phyloP scores from a whole-genome alignment of 1,139 yeast species.

The Insectozyma bohioensis region DNA sequence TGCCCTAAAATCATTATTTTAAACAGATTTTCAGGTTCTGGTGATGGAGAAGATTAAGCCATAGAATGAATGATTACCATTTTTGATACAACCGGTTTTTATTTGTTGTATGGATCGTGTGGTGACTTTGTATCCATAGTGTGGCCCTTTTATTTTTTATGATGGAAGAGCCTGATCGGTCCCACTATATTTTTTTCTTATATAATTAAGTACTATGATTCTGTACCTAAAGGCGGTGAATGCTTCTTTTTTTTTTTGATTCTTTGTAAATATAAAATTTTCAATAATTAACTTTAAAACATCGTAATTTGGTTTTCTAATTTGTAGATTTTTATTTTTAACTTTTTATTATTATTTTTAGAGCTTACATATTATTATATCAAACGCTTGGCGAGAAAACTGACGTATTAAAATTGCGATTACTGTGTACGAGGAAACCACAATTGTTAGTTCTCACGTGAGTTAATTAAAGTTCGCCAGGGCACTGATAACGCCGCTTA shows the following conservation, averaged over 20 bases:
- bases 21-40: constrained; percentile 65
- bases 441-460: too few species aligned
- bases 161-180: constrained; percentile 11
- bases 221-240: neutral
- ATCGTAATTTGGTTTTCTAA: neutral
- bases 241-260: too few species aligned
- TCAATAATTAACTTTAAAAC: too few species aligned
- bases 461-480: too few species aligned
- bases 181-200: constrained; percentile 12
- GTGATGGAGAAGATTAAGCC: constrained; percentile 69
- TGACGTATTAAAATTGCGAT: too few species aligned
- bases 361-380: too few species aligned
- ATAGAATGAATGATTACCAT: constrained; percentile 27
- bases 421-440: too few species aligned
- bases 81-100: constrained; percentile 41
- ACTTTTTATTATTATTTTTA: too few species aligned
- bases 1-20: constrained; percentile 59
- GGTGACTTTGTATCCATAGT: constrained; percentile 27
- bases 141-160: constrained; percentile 15
- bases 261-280: too few species aligned
- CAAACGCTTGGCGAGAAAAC: too few species aligned
- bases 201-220: neutral
- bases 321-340: too few species aligned
- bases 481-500: too few species aligned
- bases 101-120: constrained; percentile 42